Evolutionary conservation across 768 basidiomycete genomes (phyloP).

Genomic region (Sporobolomyces roseus): DNA sequence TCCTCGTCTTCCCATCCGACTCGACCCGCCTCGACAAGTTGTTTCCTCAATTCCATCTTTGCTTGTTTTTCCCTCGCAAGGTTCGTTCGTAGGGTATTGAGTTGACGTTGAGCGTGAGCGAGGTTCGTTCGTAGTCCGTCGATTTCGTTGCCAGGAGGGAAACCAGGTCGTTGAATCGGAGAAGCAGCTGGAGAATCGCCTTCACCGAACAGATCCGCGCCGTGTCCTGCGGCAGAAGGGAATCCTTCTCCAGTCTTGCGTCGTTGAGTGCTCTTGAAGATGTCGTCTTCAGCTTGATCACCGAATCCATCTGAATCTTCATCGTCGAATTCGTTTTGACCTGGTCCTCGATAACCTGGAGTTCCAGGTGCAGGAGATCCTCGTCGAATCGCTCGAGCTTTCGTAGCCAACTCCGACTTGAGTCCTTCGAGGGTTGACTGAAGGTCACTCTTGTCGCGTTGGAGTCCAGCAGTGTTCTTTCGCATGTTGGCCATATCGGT

Average conservation of each 20-base stretch:
- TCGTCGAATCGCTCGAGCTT: constrained; percentile 56
- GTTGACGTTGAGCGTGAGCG: constrained; percentile 80
- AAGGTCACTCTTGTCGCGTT: constrained; percentile 87
- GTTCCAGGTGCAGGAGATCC: constrained; percentile 25
- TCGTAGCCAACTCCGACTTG: constrained; percentile 64
- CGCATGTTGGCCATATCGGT: constrained; percentile 88
- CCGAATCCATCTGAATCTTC: constrained; percentile 9
- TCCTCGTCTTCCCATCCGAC: constrained; percentile 52
- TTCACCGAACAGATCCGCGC: constrained; percentile 21
- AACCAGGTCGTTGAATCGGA: constrained; percentile 59
- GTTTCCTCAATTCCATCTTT: constrained; percentile 63
- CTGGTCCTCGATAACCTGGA: constrained; percentile 20
- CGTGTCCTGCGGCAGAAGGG: constrained; percentile 26
- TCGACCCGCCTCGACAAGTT: constrained; percentile 54
- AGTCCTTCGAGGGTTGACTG: constrained; percentile 72
- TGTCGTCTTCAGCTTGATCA: constrained; percentile 48
- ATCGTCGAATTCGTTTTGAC: constrained; percentile 13
- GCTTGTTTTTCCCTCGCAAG: constrained; percentile 78
- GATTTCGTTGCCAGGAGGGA: constrained; percentile 60
- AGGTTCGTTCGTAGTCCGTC: constrained; percentile 74
- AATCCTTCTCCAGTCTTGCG: constrained; percentile 45
- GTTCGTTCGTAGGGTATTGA: constrained; percentile 72
- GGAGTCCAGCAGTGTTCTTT: constrained; percentile 77
- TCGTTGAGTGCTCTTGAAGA: constrained; percentile 47
- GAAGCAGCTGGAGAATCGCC: constrained; percentile 40